Conservation (phyloP, 805 yeast species). For the Scheffersomyces coipomensis region DNA sequence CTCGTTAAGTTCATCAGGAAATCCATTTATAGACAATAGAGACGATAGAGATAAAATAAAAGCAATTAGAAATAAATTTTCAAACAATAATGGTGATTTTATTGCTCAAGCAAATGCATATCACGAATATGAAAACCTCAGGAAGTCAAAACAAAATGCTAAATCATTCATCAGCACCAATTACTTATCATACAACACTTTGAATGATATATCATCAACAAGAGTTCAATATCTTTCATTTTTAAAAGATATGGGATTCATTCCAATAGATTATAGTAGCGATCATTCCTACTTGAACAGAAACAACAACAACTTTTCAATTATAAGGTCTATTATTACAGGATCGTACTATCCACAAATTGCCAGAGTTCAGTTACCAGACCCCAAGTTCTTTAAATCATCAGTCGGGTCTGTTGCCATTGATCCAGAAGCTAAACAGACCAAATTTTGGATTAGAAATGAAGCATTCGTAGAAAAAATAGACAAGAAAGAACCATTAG, state of each 20-base stretch:
- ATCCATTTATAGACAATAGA: constrained; percentile 63
- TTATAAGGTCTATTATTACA: constrained; percentile 67
- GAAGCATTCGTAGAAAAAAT: constrained; percentile 42
- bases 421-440: constrained; percentile 78
- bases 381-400: constrained; percentile 68
- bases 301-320: constrained; percentile 47
- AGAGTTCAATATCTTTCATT: constrained; percentile 66
- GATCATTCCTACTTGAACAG: constrained; percentile 39
- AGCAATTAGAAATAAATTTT: constrained; percentile 33
- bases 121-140: constrained; percentile 44
- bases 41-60: constrained; percentile 70
- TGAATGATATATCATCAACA: constrained; percentile 72
- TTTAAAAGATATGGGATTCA: constrained; percentile 76
- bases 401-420: constrained; percentile 77
- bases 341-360: constrained; percentile 84
- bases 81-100: constrained; percentile 67
- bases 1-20: constrained; percentile 68
- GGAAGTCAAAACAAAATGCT: constrained; percentile 20
- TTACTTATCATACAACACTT: constrained; percentile 56
- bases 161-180: constrained; percentile 54
- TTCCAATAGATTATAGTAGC: constrained; percentile 50
- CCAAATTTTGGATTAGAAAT: constrained; percentile 71
- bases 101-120: constrained; percentile 64
- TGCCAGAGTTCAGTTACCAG: constrained; percentile 79
- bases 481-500: constrained; percentile 8